Evolutionary conservation across 2,329 filamentous ascomycete genomes (phyloP).

Genomic region (Aspergillus flavus): DNA sequence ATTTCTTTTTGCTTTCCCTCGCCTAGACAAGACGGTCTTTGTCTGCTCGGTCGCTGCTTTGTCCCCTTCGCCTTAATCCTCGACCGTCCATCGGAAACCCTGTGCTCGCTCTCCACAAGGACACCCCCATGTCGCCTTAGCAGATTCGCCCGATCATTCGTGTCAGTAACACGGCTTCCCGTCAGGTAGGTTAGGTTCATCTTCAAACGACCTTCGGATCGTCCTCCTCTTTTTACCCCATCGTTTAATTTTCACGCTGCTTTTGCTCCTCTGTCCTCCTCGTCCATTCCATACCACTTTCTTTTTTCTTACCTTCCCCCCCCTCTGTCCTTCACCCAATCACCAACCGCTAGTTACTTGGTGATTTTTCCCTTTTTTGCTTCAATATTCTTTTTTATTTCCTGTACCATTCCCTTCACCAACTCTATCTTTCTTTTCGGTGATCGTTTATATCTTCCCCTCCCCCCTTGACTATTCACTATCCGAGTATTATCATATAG

Average conservation of each 20-base stretch:
- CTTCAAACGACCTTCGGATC: slow-evolving; percentile 6
- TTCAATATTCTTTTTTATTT: slow-evolving; percentile 7
- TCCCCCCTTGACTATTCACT: neutral
- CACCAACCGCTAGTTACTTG: neutral
- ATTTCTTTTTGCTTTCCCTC: slow-evolving; percentile 5
- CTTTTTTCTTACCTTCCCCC: slow-evolving; percentile 4
- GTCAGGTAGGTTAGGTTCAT: slow-evolving; percentile 27
- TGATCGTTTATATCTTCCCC: neutral
- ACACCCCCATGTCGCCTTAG: slow-evolving; percentile 34
- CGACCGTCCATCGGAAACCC: slow-evolving; percentile 12
- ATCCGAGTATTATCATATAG: neutral
- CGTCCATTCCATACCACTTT: slow-evolving; percentile 6
- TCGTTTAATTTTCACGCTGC: slow-evolving; percentile 10
- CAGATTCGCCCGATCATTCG: slow-evolving; percentile 27
- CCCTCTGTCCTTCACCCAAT: slow-evolving; percentile 6
- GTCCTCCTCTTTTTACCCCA: neutral
- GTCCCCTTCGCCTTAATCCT: slow-evolving; percentile 4
- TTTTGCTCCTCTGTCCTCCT: slow-evolving; percentile 6
- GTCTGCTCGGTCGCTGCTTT: slow-evolving; percentile 4
- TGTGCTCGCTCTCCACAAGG: slow-evolving; percentile 13
- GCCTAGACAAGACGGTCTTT: slow-evolving; percentile 5
- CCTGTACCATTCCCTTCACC: neutral
- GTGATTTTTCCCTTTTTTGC: neutral
- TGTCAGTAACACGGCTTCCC: slow-evolving; percentile 32
- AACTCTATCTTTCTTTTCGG: slow-evolving; percentile 5